Conservation (phyloP, 2,329 filamentous ascomycete genomes). For the Pestalotiopsis sp. region DNA sequence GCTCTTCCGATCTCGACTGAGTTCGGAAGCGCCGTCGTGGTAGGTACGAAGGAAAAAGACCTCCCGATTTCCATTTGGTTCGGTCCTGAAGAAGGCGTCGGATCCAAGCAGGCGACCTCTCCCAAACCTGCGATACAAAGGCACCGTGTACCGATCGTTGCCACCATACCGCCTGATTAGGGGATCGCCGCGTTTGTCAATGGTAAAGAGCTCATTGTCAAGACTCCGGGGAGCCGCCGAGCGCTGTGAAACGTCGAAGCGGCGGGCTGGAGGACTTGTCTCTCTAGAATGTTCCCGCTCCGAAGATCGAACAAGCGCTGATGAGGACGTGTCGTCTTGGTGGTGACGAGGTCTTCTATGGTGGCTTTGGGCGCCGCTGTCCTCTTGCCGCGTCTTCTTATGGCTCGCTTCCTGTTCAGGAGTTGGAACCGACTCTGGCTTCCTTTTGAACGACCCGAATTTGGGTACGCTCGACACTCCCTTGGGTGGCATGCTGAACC, state of each 20-base stretch:
- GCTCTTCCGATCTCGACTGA: slow-evolving; percentile 47
- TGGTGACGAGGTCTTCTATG: background rate
- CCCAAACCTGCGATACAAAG: slow-evolving; percentile 69
- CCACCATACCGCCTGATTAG: slow-evolving; percentile 75
- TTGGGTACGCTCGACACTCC: slow-evolving; percentile 55
- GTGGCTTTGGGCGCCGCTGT: background rate
- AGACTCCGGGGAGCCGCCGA: slow-evolving; percentile 12
- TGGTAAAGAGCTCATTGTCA: slow-evolving; percentile 45
- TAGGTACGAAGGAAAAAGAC: slow-evolving; percentile 50
- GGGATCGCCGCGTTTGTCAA: slow-evolving; percentile 76
- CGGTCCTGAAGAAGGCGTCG: slow-evolving; percentile 59
- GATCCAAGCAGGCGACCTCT: slow-evolving; percentile 71
- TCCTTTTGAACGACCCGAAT: slow-evolving; percentile 70
- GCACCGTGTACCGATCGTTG: slow-evolving; percentile 70
- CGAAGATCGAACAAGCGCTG: background rate
- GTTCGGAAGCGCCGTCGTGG: slow-evolving; percentile 40
- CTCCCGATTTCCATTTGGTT: slow-evolving; percentile 61
- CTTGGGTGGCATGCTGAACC: slow-evolving; percentile 23
- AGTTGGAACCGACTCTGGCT: slow-evolving; percentile 37
- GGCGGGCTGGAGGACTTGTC: background rate
- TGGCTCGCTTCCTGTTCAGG: slow-evolving; percentile 13
- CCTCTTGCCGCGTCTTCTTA: background rate
- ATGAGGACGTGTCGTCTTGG: background rate
- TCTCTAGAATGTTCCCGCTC: background rate
- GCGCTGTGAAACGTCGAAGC: slow-evolving; percentile 14